Evolutionary conservation across 805 yeast genomes (phyloP), one percentile per base, ranked within the genome.

Genomic region (Cyberlindnera galapagoensis): DNA sequence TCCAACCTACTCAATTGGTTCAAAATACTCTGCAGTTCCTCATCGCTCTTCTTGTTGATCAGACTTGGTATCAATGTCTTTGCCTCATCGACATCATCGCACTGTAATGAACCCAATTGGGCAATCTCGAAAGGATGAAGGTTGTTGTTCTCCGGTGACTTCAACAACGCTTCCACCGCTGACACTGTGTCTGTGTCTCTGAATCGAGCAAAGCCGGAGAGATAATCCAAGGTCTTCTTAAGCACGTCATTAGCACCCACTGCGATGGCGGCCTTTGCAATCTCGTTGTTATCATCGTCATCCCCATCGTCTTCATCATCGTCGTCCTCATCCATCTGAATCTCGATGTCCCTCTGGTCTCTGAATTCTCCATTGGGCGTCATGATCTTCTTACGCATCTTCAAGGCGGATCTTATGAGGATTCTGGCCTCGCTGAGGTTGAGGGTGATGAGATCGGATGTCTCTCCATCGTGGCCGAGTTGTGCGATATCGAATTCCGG

Each of bases 41-140:
- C 82, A 44, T 87, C 94, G 8, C 82, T 73, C 32, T 83, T 86
- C 57, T 88, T 88, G 39, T 71, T 75, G 16, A 74, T 70, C 52
- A 92, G 68, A 57, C 95, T 82, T 28, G 98, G 97, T 37, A 92
- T 80, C 50, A 92, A 67, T 12, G 96, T 84, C 60, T 85, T 85
- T 22, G 97, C 97, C 64, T 92, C 98, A 52, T 84, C 98, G 6
- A 94, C 87, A 42, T 90, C 97, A 52, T 90, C 98, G 60, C 97
- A 88, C 19, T 92, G 82, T 40, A 90, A 67, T 4, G 94, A 84
- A 0, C 94, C 90, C 36, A 67, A 35, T 59, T 92, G 97, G 1
- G 97, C 95, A 34, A 85, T 67, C 61, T 92, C 98, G 57, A 92
- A 92, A 2, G 98, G 97, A 63, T 92, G 98, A 48, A 92, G 60